Conservation (phyloP, 441 rosid species). For the Metrosideros polymorpha region DNA sequence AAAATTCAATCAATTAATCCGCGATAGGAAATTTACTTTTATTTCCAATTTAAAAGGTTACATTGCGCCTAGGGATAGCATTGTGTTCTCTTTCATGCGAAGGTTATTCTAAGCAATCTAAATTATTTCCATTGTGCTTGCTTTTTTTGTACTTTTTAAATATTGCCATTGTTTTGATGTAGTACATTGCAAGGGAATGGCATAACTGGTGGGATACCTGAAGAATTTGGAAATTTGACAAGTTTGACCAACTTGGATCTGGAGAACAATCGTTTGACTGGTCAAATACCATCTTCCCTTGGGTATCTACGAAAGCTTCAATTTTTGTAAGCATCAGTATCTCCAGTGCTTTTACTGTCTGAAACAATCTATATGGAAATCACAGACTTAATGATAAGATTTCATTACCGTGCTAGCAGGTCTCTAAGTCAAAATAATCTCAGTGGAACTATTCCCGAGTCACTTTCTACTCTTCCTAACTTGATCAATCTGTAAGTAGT, state of each 20-base stretch:
- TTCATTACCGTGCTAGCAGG: conserved; percentile 28
- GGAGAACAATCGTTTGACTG: conserved; percentile 67
- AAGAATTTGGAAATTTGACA: conserved; percentile 73
- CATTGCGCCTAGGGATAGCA: background rate
- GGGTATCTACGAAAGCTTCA: conserved; percentile 82
- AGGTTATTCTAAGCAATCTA: background rate
- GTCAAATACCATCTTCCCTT: conserved; percentile 69
- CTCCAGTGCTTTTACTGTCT: background rate
- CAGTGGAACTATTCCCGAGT: conserved; percentile 61
- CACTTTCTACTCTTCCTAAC: conserved; percentile 46
- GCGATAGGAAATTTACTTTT: background rate
- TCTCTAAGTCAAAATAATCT: conserved; percentile 79
- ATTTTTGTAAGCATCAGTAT: conserved; percentile 60
- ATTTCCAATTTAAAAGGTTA: background rate
- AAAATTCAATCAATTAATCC: background rate
- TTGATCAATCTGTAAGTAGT: conserved; percentile 73
- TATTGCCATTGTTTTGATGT: conserved; percentile 11
- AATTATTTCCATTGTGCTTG: background rate
- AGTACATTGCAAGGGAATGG: conserved; percentile 88
- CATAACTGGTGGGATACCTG: conserved; percentile 71
- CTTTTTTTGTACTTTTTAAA: background rate
- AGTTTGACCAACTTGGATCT: conserved; percentile 80
- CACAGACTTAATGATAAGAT: background rate
- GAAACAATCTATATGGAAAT: background rate
- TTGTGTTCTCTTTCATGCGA: background rate